Evolutionary conservation across 352 stramenopile genomes (phyloP).

Genomic region (Pythium brachiatum): DNA sequence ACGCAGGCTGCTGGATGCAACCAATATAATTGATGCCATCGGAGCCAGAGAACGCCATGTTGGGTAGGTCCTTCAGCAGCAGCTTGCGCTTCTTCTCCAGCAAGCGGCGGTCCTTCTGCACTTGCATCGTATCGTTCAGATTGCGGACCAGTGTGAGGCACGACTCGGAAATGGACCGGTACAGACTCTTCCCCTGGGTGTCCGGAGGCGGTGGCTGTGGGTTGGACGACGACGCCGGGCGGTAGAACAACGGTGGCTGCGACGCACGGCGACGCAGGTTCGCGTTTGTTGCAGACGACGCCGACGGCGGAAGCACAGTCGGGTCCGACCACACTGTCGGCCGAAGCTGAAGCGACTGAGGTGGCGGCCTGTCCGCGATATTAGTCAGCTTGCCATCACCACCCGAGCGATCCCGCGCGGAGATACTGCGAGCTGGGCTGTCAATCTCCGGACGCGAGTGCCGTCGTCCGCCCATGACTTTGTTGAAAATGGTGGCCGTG

Average conservation of each 20-base stretch:
- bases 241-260: slow-evolving; percentile 17
- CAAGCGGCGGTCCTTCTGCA: slow-evolving; percentile 9
- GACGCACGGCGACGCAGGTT: slow-evolving; percentile 13
- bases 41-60: slow-evolving; percentile 62
- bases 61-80: slow-evolving; percentile 67
- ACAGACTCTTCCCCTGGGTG: slow-evolving; percentile 6
- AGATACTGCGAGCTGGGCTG: neutral
- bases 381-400: neutral
- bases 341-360: slow-evolving; percentile 9
- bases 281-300: neutral
- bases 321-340: slow-evolving; percentile 18
- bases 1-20: slow-evolving; percentile 5
- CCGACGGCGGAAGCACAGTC: neutral
- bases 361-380: neutral
- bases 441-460: neutral
- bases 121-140: slow-evolving; percentile 30
- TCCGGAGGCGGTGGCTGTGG: neutral
- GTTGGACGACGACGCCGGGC: neutral
- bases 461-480: slow-evolving; percentile 5
- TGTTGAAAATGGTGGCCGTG: slow-evolving; percentile 19
- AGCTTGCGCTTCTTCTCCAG: slow-evolving; percentile 45
- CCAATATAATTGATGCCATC: slow-evolving; percentile 63
- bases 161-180: slow-evolving; percentile 34
- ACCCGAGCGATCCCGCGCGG: neutral
- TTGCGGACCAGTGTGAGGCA: slow-evolving; percentile 42